Base-by-base conservation (phyloP, 306 rosid species). In the Adenanthera pavonina region DNA sequence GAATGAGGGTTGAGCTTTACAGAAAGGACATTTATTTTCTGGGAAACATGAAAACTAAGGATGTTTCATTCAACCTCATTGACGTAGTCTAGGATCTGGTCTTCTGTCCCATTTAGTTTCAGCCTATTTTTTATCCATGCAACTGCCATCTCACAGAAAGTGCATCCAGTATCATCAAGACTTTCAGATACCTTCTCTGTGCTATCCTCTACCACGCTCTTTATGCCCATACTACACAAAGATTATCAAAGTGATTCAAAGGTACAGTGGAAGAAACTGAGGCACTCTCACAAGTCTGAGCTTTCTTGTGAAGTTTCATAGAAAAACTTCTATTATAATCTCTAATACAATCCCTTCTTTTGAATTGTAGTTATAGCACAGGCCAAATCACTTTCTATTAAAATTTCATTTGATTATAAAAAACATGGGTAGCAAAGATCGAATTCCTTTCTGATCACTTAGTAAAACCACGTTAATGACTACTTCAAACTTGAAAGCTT, bases 131-230 rank as follows among this genome's bases (percentile, higher is more conserved):
- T 82, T 56, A 92, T 92, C 97, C 94, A 88, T 47, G 82, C 81
- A 33, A 91, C 94, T n/a, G 88, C 87, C 97, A 91, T 93, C 88
- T 93, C 92, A 81, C 97, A 93, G 48, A 86, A 89, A 41, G 89
- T 82, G 86, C 97, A 91, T 81, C 77, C 74, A 59, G 91, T 89
- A 61, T 89, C 94, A 3, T 52, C 57, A 77, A 76, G 72, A 62
- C 81, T 35, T 16, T 83, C 79, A 73, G 85, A 85, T 75, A 80
- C 72, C 66, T 80, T 89, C 9, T 66, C 83, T 41, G 17, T 35
- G 65, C 82, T 89, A 74, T 84, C 54, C 60, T 84, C 87, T 34
- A 89, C 87, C 87, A 91, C 90, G n/a, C 88, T 91, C 81, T 88
- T 46, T 60, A 90, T 86, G 73, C 80, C 89, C 77, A 43, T 69